phyloP scores from a whole-genome alignment of 371 early-diverging fungal genomes.

The Rhizopus stolonifer region DNA sequence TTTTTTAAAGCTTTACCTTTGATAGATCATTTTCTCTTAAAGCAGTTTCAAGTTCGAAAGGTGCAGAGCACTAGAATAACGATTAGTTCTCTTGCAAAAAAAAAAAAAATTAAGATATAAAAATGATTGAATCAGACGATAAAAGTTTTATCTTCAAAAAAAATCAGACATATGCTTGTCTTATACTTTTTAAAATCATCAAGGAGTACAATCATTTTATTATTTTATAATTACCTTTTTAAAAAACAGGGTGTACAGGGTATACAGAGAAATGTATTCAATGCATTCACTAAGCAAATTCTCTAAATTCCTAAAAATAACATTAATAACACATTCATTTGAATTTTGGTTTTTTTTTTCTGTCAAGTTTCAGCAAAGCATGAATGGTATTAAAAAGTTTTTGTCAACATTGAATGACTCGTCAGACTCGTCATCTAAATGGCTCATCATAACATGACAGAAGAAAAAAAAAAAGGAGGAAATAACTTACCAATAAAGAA shows the following conservation, averaged over 20 bases:
- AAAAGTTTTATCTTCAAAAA: conserved; percentile 31
- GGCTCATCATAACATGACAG: conserved; percentile 45
- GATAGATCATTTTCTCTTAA: background rate
- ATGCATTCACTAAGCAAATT: too few relatives aligned
- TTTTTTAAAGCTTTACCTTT: background rate
- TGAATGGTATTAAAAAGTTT: conserved; percentile 62
- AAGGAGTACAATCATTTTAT: conserved; percentile 13
- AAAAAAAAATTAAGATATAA: conserved; percentile 7
- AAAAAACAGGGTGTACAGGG: too few relatives aligned
- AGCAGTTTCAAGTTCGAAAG: too few relatives aligned
- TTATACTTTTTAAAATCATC: conserved; percentile 37
- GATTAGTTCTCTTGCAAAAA: too few relatives aligned
- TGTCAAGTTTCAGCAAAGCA: conserved; percentile 44
- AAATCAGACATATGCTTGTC: conserved; percentile 75
- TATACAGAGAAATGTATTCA: too few relatives aligned
- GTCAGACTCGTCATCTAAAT: conserved; percentile 75
- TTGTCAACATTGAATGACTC: conserved; percentile 69
- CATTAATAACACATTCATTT: background rate
- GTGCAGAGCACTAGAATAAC: too few relatives aligned
- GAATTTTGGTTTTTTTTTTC: background rate
- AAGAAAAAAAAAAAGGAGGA: conserved; percentile 1
- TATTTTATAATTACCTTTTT: too few relatives aligned
- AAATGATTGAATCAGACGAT: conserved; percentile 19
- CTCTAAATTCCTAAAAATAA: background rate
- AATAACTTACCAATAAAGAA: background rate